Base-by-base conservation (phyloP, 495 filamentous ascomycete species). In the Pyrenula massariospora region DNA sequence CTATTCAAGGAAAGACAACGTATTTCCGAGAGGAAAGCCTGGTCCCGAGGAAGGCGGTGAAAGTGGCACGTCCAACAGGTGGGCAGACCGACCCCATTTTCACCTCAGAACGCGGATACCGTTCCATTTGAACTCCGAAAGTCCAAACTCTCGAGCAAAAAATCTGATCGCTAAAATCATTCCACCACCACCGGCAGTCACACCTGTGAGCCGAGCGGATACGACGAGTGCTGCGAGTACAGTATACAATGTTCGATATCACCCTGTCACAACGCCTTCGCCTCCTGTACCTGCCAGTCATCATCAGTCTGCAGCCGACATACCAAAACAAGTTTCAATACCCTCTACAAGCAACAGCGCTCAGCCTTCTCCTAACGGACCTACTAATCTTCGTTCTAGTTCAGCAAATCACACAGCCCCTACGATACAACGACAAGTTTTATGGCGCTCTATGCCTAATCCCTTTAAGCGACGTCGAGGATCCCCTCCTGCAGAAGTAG, bases 171-270 rank as follows among this genome's bases (percentile, higher is more conserved):
- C 78, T 10, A 81, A 77, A 65, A 80, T 84, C 20, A 78, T 83
- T 22, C 80, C 81, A 24, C 86, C 87, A 1, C 74, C 80, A 1
- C 76, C 77, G n/a, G 77, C 77, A 53, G 75, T 80, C 2, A 88
- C 88, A 10, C 87, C 88, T 1, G 70, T 89, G 57, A 91, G 87
- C 62, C 78, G 87, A 56, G 81, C 83, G n/a, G 87, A 94, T 60
- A 88, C 86, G 1, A 80, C 83, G 15, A 87, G 84, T 67, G 82
- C 83, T 15, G 80, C 84, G 50, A 93, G 88, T 67, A 96, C 91
- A 2, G 81, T 93, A 12, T 95, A 96, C 61, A 83, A 85, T 56
- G 79, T 96, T 53, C 83, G 84, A 51, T 91, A 94, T 64, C 86
- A 92, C 58, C 79, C 87, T n/a, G 76, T 85, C 50, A 82, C 79